Evolutionary conservation across 805 yeast genomes (phyloP).

Genomic region (Yamadazyma kitorensis): DNA sequence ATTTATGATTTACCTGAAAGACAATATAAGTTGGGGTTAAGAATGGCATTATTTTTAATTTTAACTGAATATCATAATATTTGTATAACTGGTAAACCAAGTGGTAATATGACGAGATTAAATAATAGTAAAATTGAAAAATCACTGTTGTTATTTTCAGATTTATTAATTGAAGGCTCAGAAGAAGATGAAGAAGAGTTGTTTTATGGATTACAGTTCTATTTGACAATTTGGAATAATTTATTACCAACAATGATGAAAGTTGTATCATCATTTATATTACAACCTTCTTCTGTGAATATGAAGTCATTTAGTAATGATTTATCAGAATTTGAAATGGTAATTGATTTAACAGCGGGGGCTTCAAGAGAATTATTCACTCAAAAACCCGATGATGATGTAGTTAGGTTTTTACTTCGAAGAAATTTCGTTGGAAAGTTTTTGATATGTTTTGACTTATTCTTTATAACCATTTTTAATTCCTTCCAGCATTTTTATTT

Average conservation of each 20-base stretch:
- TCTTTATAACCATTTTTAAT: conserved; percentile 36
- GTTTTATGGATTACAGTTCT: conserved; percentile 33
- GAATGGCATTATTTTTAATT: conserved; percentile 54
- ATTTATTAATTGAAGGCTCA: too few species aligned
- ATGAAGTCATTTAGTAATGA: neutral
- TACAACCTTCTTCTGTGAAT: neutral
- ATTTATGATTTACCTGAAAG: conserved; percentile 9
- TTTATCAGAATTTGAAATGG: conserved; percentile 1
- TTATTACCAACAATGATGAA: conserved; percentile 10
- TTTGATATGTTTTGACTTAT: conserved; percentile 14
- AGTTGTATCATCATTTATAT: conserved; percentile 10
- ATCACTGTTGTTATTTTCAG: too few species aligned
- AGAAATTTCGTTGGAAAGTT: conserved; percentile 1
- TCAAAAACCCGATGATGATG: too few species aligned
- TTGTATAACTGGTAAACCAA: conserved; percentile 47
- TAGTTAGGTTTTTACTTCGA: too few species aligned
- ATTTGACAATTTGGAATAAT: conserved; percentile 26
- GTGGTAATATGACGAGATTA: too few species aligned
- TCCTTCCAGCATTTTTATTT: conserved; percentile 37
- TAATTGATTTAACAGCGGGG: too few species aligned
- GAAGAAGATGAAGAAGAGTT: conserved; percentile 32
- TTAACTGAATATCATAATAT: conserved; percentile 44
- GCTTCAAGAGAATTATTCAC: too few species aligned
- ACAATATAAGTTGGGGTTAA: conserved; percentile 49
- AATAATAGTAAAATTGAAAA: too few species aligned